Evolutionary conservation across 371 early-diverging fungal species (phyloP), one percentile per base, ranked within the genome.

Genomic region (Saksenaea oblongispora): DNA sequence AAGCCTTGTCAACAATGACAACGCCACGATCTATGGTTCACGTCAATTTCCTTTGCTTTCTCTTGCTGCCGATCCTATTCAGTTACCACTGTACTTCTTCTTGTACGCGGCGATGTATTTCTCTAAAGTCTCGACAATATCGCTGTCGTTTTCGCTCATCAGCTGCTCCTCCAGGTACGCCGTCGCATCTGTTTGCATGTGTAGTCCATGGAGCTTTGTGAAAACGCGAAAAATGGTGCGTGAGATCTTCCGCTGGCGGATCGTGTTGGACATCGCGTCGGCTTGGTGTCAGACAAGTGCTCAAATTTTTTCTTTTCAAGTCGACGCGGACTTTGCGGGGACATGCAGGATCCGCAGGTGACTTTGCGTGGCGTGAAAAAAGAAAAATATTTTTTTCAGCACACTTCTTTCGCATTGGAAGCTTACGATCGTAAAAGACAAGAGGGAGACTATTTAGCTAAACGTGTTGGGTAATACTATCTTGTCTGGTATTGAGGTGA

Each of bases 181-280:
- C 7, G 84, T 70, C 1, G 94, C 90, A 67, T 92, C 93, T 5
- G 81, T 81, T 53, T 88, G 84, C 5, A 94, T 67, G 53, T 88
- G 85, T 24, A 93, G 83, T 39, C 90, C 88, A 76, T 89, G 82
- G 44, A 87, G 88, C 58, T 87, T 84, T 5, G 91, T 87, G 62
- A 94, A 85, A 17, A 83, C 63, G 26, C 69, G 69, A 41, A 70
- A 84, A 37, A 83, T 78, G 22, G 62, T 42, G 47, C 70, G 69
- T 5, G 67, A 62, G 24, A 67, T 36, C 34, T 67, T 62, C 42
- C 58, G 34, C 27, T 56, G 63, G 36, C 51, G 51, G 51, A 22
- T 22, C 22, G 51, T 47, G 51, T 22, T 22, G 22, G 51, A 47
- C 51, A 47, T 47, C 51, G 22, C 22, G 22, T 47, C 51, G 11